A percentile compares a stretch with the other conserved stretches of the same genome.
Conservation (phyloP, 208 protist species). For the Acanthamoeba triangularis region DNA sequence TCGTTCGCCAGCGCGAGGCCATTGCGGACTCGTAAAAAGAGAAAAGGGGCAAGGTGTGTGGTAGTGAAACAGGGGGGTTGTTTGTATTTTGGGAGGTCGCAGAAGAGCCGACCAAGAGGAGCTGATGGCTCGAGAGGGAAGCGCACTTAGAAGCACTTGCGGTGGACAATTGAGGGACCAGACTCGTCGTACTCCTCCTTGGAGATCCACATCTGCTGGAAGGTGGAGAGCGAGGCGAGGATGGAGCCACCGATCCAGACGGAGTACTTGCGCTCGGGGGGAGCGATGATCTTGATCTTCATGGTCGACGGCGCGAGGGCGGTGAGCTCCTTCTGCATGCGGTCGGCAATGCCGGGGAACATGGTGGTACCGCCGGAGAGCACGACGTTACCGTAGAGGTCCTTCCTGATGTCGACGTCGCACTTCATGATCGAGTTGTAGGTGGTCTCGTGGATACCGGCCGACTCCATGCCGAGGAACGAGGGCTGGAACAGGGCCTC, state of each 20-base stretch:
- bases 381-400: conserved; percentile 97
- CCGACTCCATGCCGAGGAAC: conserved; percentile 96
- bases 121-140: conserved; percentile 81
- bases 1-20: too few species aligned
- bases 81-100: neutral
- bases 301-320: conserved; percentile 96
- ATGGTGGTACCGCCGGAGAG: conserved; percentile 97
- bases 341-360: conserved; percentile 96
- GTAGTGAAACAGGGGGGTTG: neutral
- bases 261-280: conserved; percentile 88
- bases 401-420: conserved; percentile 96
- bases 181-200: conserved; percentile 99
- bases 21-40: neutral
- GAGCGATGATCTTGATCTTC: conserved; percentile 91
- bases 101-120: neutral
- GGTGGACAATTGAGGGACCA: conserved; percentile 98
- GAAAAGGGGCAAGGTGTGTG: neutral
- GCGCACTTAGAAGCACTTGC: conserved; percentile 96
- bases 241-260: conserved; percentile 93
- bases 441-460: conserved; percentile 97
- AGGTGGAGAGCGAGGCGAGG: conserved; percentile 86
- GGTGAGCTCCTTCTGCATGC: conserved; percentile 97
- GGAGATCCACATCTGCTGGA: conserved; percentile 98
- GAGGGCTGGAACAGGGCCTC: conserved; percentile 98
- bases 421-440: conserved; percentile 98